Conservation (phyloP, 1,284 basidiomycete species). For the Apiotrichum laibachii region DNA sequence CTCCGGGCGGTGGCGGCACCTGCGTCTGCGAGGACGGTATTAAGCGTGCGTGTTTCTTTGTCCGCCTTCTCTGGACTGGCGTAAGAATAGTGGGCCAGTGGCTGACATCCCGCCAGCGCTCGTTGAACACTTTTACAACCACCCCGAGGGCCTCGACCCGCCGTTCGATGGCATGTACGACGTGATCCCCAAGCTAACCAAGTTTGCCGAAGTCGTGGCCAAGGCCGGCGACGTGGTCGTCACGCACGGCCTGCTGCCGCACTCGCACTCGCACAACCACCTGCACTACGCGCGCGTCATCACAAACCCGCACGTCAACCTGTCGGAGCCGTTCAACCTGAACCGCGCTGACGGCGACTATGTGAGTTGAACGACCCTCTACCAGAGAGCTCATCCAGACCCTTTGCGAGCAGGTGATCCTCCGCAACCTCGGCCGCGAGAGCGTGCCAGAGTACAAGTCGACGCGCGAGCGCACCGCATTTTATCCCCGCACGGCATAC, state of each 20-base stretch:
- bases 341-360: constrained; percentile 35
- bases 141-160: constrained; percentile 36
- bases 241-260: constrained; percentile 35
- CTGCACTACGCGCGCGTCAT: constrained; percentile 36
- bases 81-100: too few relatives aligned
- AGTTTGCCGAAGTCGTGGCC: constrained; percentile 22
- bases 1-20: constrained; percentile 29
- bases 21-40: constrained; percentile 30
- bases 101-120: constrained; percentile 11
- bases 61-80: too few relatives aligned
- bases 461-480: constrained; percentile 22
- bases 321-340: constrained; percentile 32
- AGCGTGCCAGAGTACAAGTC: constrained; percentile 33
- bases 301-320: constrained; percentile 38
- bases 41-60: constrained; percentile 16
- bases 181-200: constrained; percentile 18
- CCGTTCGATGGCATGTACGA: constrained; percentile 23
- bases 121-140: constrained; percentile 27
- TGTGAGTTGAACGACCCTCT: constrained; percentile 15
- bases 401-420: constrained; percentile 38
- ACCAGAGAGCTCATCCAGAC: constrained; percentile 20
- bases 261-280: constrained; percentile 31
- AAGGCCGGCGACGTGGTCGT: constrained; percentile 34
- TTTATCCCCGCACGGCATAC: constrained; percentile 32
- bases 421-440: constrained; percentile 28